Base-by-base conservation (phyloP, 1,284 basidiomycete genomes). In the Marasmius tenuissimus region DNA sequence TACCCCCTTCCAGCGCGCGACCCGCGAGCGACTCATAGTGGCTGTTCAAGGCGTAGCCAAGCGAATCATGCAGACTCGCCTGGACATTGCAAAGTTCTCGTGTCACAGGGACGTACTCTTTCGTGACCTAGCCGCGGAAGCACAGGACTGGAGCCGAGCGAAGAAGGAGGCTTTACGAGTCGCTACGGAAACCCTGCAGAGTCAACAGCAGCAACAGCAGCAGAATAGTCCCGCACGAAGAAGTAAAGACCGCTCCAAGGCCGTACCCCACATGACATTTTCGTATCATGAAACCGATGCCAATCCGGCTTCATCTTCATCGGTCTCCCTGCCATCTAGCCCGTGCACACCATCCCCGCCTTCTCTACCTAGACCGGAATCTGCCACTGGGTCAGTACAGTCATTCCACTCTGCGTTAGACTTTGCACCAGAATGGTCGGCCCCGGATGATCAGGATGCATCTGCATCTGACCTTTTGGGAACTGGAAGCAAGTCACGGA, bases 1-100 rank as follows among this genome's bases (percentile, higher is more conserved):
- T 53, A 91, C 93, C 8, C 94, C 96, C 1, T 96, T 98, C 73
- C 92, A 91, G 70, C 85, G 85, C 58, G 79, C 88, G 5, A 96
- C 94, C 1, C 86, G 94, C 51, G 92, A 93, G 64, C 83, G 89
- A 51, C 81, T 98, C 39, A 78, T 86, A 33, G 68, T 76, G 34
- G 80, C 87, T 4, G 78, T 95, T 16, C 86, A 89, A 64, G 78
- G 76, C n/a, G 78, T 91, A 4, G 85, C 91, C 8, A 86, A 84
- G 67, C 83, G 85, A 47, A 78, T 97, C 61, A 85, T 85, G 66
- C 79, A 83, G 63, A 77, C 86, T 55, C 85, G 94, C 49, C 79
- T 97, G 61, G 85, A 92, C n/a, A 78, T 94, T 57, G 85, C 87
- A 67, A 90, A 87, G 70, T 76, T 92, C 18, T 75, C 80, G 16